Conservation (phyloP, 805 yeast species). For the Saturnispora gosingensis region DNA sequence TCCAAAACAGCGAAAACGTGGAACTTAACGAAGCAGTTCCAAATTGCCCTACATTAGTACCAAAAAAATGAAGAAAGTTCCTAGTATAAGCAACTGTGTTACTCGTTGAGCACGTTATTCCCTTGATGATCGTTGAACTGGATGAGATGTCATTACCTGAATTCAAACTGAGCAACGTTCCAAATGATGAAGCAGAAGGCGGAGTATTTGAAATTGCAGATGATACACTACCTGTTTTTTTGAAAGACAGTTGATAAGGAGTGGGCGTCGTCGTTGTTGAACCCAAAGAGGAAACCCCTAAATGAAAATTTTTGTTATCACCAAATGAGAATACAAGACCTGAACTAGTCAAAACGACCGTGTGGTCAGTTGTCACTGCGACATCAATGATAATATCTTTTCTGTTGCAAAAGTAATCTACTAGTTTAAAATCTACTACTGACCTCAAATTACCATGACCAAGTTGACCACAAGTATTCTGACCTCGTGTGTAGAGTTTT, state of each 20-base stretch:
- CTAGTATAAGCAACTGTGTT: conserved; percentile 56
- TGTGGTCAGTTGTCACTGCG: conserved; percentile 58
- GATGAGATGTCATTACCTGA: neutral
- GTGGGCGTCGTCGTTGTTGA: neutral
- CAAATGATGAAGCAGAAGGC: neutral
- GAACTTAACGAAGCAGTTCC: conserved; percentile 30
- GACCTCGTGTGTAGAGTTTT: conserved; percentile 54
- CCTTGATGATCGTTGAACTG: conserved; percentile 22
- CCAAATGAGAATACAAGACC: conserved; percentile 77
- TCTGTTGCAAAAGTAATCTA: conserved; percentile 9
- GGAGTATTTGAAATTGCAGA: conserved; percentile 16
- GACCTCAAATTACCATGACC: conserved; percentile 4
- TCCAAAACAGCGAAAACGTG: conserved; percentile 31
- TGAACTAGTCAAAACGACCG: conserved; percentile 43
- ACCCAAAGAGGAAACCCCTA: conserved; percentile 20
- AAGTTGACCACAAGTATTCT: conserved; percentile 34
- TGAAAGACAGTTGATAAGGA: neutral
- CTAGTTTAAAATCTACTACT: neutral
- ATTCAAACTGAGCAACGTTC: conserved; percentile 12
- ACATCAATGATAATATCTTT: conserved; percentile 28
- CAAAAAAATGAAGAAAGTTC: conserved; percentile 54
- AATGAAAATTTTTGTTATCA: conserved; percentile 36
- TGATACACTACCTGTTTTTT: conserved; percentile 8
- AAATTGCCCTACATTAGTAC: conserved; percentile 75
- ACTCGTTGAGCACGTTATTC: conserved; percentile 52